Evolutionary conservation across 2,329 filamentous ascomycete species (phyloP), one percentile per base, ranked within the genome.

Genomic region (Eutypella sp.): DNA sequence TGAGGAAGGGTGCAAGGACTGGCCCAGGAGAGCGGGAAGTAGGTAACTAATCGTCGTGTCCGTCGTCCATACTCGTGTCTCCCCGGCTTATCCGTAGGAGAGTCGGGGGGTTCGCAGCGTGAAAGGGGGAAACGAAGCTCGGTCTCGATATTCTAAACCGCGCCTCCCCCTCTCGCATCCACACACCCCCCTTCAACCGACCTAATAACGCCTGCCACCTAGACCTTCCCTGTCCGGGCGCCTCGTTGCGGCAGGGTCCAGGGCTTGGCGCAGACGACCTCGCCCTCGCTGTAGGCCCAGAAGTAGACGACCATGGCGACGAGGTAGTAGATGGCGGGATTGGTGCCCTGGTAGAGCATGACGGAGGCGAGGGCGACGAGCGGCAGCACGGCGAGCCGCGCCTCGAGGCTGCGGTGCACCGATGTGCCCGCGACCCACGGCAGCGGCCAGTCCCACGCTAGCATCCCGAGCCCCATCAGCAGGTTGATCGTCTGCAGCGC

Each of bases 281-380:
- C 93, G 68, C 93, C 93, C 68, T 99, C 92, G 60, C 86, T 93
- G 61, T 95, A 97, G 1, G 89, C 93, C 91, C 91, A 96, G 60
- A 97, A 96, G 68, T 97, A 99, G 13, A 93, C 84, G 7, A 73
- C 75, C 71, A 95, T 84, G 18, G 85, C 92, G 51, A 96, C 79
- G 22, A 95, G 65, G 65, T 97, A 96, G 71, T 97, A 99, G 43
- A 97, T 71, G 4, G 89, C 93, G 3, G 92, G 78, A 64, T 99
- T 95, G 23, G 91, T 96, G 47, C 83, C 87, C 67, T 97, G 93
- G 66, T 99, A 99, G 52, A 96, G 73, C 52, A 99, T 74, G 23
- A 85, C 75, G 5, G 88, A 82, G 18, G 84, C 74, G 36, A 97
- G 73, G 8, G 86, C 82, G 38, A 82, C 82, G 50, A 97, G 70